Evolutionary conservation across 1,284 basidiomycete species (phyloP), one percentile per base, ranked within the genome.

Genomic region (Heliocybe sulcata): DNA sequence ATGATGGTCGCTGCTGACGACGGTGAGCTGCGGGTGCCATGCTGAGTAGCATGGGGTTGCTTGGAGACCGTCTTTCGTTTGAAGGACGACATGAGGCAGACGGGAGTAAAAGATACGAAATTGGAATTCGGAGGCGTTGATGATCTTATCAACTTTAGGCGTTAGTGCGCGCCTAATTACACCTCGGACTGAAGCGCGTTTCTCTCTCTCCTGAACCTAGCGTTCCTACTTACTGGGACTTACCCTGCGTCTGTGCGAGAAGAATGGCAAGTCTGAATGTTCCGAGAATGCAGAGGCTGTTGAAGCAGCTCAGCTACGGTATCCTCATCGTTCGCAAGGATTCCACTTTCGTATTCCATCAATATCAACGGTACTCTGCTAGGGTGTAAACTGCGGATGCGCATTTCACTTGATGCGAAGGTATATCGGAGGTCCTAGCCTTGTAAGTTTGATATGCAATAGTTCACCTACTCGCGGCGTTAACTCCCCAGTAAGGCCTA

Each of bases 21-120:
- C 3, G 85, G 79, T 2, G 83, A 90, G 14, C 78, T 64, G 20
- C 83, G 83, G 26, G 90, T 87, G 6, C 90, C 91, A 3, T 75
- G 62, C 10, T 77, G 71, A 3, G 68, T 65, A 58, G 71, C 58
- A 42, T 31, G 29, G 33, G 69, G 54, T 60, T 73, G 68, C 62
- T 77, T 76, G 56, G 75, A 59, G 56, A 74, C 63, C 38, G 74
- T 65, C 64, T 82, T 84, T 57, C 92, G 79, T 68, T 89, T 94
- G 83, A 95, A 95, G 3, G 91, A 92, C 56, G 89, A 90, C 90
- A 91, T 91, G 58, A 35, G 9, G 33, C n/a, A n/a, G 29, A 31
- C 29, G 29, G 29, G 12, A 31, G 29, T 31, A 31, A 31, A 31
- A 31, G 38, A 16, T n/a, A n/a, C 38, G 38, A 35, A 35, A 35